Conservation (phyloP, 495 filamentous ascomycete genomes). For the Aspergillus sclerotioniger region DNA sequence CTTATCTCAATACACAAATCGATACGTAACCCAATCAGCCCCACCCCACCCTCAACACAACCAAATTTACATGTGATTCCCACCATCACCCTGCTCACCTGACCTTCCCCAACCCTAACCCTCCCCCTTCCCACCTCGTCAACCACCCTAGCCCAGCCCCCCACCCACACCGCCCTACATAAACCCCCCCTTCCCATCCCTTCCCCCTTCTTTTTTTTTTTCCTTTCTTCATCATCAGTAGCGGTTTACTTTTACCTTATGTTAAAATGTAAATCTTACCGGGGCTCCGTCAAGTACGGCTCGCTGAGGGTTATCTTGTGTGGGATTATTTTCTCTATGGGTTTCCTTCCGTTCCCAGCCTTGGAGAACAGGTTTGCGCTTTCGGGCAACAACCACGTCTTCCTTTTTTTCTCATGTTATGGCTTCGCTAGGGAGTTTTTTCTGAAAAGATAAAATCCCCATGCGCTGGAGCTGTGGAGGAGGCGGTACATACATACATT, state of each 20-base stretch:
- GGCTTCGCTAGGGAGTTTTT: slow-evolving; percentile 48
- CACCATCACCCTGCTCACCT: slow-evolving; percentile 1
- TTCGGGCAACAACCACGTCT: slow-evolving; percentile 20
- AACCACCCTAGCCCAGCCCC: slow-evolving; percentile 23
- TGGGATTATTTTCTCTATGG: slow-evolving; percentile 37
- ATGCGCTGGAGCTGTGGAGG: slow-evolving; percentile 52
- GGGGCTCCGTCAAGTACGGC: slow-evolving; percentile 45
- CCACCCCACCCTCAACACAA: neutral
- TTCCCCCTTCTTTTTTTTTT: slow-evolving; percentile 31
- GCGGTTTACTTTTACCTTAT: slow-evolving; percentile 46
- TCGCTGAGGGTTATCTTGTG: slow-evolving; percentile 50
- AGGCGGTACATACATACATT: slow-evolving; percentile 40
- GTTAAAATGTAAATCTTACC: slow-evolving; percentile 38
- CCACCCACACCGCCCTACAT: slow-evolving; percentile 23
- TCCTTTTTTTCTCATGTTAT: slow-evolving; percentile 50
- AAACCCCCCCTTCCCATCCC: slow-evolving; percentile 7
- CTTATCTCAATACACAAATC: neutral
- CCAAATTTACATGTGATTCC: slow-evolving; percentile 2
- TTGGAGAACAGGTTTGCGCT: slow-evolving; percentile 33
- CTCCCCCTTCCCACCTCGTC: slow-evolving; percentile 1
- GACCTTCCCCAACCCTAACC: slow-evolving; percentile 14
- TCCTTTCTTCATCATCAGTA: slow-evolving; percentile 51
- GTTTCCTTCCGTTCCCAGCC: slow-evolving; percentile 53
- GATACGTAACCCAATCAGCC: neutral
- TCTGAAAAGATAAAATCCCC: slow-evolving; percentile 37